Conservation (phyloP, 2,329 filamentous ascomycete genomes). For the Sclerotinia glacialis region DNA sequence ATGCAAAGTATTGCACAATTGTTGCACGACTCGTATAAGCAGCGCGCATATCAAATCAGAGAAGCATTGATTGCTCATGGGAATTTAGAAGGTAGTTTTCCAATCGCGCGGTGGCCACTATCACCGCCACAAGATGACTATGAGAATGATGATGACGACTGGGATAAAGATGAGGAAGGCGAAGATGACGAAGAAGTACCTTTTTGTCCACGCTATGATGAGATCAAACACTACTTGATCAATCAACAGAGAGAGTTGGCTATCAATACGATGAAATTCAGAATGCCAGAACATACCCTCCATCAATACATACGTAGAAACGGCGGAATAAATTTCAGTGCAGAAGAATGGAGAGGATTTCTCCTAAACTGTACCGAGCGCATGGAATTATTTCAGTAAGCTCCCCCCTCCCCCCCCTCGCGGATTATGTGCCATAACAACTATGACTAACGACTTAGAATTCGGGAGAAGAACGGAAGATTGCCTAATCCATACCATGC, state of each 20-base stretch:
- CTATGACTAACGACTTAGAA: background rate
- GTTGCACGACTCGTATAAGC: background rate
- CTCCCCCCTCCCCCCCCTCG: too few relatives aligned
- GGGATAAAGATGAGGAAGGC: background rate
- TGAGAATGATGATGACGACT: background rate
- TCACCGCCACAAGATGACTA: background rate
- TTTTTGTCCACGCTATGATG: conserved; percentile 4
- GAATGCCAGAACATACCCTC: conserved; percentile 17
- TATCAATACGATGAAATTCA: conserved; percentile 18
- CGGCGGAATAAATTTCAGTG: background rate
- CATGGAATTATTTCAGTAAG: conserved; percentile 13
- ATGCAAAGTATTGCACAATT: background rate
- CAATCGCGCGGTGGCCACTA: background rate
- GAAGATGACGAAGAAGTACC: background rate
- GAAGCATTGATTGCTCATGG: conserved; percentile 8
- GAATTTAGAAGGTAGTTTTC: background rate
- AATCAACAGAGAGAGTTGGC: conserved; percentile 6
- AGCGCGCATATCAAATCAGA: background rate
- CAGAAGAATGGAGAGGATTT: conserved; percentile 19
- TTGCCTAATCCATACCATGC: conserved; percentile 13
- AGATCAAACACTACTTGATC: conserved; percentile 10
- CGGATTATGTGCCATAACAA: too few relatives aligned
- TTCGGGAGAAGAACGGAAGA: background rate
- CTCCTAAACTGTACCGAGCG: conserved; percentile 2
- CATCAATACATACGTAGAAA: conserved; percentile 14